Evolutionary conservation across 1,284 basidiomycete species (phyloP).

Genomic region (Binderoboletus segoi): DNA sequence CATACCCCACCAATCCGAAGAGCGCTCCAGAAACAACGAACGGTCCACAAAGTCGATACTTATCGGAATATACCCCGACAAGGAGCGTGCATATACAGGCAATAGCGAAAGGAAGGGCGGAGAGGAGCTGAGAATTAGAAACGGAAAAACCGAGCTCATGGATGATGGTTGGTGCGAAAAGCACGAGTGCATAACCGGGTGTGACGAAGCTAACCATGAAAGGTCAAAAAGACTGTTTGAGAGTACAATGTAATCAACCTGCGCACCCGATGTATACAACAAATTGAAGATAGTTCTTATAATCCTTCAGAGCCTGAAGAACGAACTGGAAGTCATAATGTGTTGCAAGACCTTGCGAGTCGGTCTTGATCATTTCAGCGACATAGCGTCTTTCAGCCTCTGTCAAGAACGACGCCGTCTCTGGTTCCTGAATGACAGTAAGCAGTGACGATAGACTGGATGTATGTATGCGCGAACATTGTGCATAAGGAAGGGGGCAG

Average conservation of each 20-base stretch:
- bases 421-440: slow-evolving; percentile 39
- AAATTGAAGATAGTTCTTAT: slow-evolving; percentile 48
- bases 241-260: not conserved
- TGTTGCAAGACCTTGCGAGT: slow-evolving; percentile 34
- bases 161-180: slow-evolving; percentile 60
- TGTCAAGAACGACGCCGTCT: slow-evolving; percentile 47
- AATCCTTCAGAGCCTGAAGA: slow-evolving; percentile 44
- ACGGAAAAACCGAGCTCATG: slow-evolving; percentile 55
- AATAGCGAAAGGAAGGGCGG: slow-evolving; percentile 49
- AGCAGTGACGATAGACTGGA: not conserved
- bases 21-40: slow-evolving; percentile 41
- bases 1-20: slow-evolving; percentile 45
- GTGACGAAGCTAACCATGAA: slow-evolving; percentile 40
- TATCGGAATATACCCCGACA: slow-evolving; percentile 46
- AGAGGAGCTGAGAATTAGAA: slow-evolving; percentile 56
- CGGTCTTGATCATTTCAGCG: slow-evolving; percentile 40
- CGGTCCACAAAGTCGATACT: slow-evolving; percentile 42
- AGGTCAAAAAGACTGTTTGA: not conserved
- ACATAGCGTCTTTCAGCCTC: slow-evolving; percentile 39
- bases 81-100: slow-evolving; percentile 42
- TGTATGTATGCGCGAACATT: slow-evolving; percentile 36
- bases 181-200: slow-evolving; percentile 56
- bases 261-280: slow-evolving; percentile 44
- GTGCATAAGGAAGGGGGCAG: slow-evolving; percentile 43
- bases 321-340: slow-evolving; percentile 40